Conservation (phyloP, 257 asterid species). For the Galeopsis tetrahit region DNA sequence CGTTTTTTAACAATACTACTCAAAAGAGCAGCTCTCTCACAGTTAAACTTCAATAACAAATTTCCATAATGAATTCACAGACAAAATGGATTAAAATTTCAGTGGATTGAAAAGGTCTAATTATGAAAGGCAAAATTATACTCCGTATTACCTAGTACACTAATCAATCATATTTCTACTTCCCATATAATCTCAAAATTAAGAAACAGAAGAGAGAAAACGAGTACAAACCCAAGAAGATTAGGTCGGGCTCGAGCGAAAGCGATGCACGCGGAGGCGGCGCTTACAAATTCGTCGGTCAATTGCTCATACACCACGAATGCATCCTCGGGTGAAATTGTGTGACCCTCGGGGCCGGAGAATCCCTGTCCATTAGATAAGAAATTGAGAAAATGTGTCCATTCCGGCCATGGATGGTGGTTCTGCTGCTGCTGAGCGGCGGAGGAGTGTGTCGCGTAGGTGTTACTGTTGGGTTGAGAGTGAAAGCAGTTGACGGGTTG, state of each 20-base stretch:
- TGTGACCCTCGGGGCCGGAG: slow-evolving; percentile 23
- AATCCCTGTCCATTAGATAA: slow-evolving; percentile 40
- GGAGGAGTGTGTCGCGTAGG: slow-evolving; percentile 37
- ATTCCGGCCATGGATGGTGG: slow-evolving; percentile 86
- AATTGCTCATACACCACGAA: slow-evolving; percentile 75
- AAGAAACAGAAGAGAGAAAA: not conserved
- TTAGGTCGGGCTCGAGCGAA: slow-evolving; percentile 70
- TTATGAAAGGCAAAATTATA: not conserved
- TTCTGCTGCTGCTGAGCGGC: slow-evolving; percentile 37
- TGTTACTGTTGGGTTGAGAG: slow-evolving; percentile 41
- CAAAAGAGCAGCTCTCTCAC: slow-evolving; percentile 9
- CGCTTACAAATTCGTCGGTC: slow-evolving; percentile 55
- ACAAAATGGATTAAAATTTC: not conserved
- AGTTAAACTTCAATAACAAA: not conserved
- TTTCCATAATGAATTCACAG: slow-evolving; percentile 16
- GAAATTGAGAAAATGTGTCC: slow-evolving; percentile 56
- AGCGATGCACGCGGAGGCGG: slow-evolving; percentile 64
- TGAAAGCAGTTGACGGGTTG: slow-evolving; percentile 45
- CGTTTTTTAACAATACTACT: not conserved
- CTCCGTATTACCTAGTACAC: not conserved
- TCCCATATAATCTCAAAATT: slow-evolving; percentile 1
- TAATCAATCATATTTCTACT: slow-evolving; percentile 6
- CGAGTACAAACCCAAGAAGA: slow-evolving; percentile 63
- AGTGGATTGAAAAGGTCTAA: not conserved
- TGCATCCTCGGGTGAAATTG: slow-evolving; percentile 64